Evolutionary conservation across 2,329 filamentous ascomycete species (phyloP).

Genomic region (Cladosporium sp.): DNA sequence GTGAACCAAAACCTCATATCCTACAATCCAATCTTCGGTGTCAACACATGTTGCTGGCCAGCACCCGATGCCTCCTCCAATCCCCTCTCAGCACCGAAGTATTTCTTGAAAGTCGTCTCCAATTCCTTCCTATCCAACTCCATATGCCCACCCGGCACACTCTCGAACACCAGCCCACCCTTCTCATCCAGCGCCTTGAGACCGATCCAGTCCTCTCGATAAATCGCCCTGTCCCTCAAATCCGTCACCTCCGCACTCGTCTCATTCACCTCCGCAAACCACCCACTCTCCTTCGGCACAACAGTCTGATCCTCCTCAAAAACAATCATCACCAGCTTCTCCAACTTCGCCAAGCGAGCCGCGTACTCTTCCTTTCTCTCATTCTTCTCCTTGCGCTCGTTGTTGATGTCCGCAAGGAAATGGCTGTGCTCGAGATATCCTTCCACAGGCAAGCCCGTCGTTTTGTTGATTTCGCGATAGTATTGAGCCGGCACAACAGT

Average conservation of each 20-base stretch:
- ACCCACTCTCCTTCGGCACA: conserved; percentile 83
- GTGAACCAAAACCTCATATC: too few relatives aligned
- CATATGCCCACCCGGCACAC: conserved; percentile 78
- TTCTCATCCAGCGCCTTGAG: conserved; percentile 73
- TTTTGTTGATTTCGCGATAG: conserved; percentile 65
- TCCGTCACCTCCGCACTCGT: conserved; percentile 59
- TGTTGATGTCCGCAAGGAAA: conserved; percentile 94
- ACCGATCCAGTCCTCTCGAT: conserved; percentile 91
- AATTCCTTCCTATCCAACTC: conserved; percentile 64
- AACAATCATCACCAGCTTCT: conserved; percentile 82
- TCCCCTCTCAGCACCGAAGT: conserved; percentile 52
- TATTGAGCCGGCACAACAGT: conserved; percentile 91
- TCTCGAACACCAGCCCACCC: conserved; percentile 72
- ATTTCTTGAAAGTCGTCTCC: conserved; percentile 61
- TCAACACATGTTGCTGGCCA: background rate
- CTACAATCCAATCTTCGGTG: background rate
- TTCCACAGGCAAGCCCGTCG: conserved; percentile 51
- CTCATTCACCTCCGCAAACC: conserved; percentile 83
- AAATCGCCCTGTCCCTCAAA: conserved; percentile 67
- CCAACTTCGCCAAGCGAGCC: conserved; percentile 62
- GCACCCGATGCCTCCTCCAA: background rate
- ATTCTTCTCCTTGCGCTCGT: conserved; percentile 77
- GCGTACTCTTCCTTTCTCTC: conserved; percentile 66
- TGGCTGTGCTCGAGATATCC: conserved; percentile 76
- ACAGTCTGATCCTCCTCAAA: conserved; percentile 84